Conservation (phyloP, 2,329 filamentous ascomycete species). For the Furcasterigmium furcatum region DNA sequence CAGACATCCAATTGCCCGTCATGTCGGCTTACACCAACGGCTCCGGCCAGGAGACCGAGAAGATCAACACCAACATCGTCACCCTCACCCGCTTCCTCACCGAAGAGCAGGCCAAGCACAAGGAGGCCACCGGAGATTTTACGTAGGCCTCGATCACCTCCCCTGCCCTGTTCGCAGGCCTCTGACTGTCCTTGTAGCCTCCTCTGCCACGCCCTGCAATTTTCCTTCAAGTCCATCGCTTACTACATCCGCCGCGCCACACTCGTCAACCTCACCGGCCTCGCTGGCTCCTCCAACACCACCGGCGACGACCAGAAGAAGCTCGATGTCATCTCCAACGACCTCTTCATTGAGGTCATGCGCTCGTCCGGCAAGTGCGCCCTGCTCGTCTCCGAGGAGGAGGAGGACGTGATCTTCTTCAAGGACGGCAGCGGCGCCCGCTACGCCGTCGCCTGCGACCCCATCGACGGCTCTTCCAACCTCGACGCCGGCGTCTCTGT, state of each 20-base stretch:
- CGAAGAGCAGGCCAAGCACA: conserved; percentile 90
- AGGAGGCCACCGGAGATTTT: conserved; percentile 96
- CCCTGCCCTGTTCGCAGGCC: not conserved
- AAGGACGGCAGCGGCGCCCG: conserved; percentile 70
- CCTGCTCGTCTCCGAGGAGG: conserved; percentile 94
- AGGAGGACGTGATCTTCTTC: conserved; percentile 90
- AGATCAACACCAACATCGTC: conserved; percentile 93
- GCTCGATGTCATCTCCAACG: conserved; percentile 97
- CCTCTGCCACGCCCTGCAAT: conserved; percentile 95
- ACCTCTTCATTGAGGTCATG: conserved; percentile 96
- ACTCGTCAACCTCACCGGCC: conserved; percentile 90
- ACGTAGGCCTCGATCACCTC: conserved; percentile 60
- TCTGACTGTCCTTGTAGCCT: conserved; percentile 52
- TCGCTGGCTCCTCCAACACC: conserved; percentile 90
- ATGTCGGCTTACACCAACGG: conserved; percentile 25
- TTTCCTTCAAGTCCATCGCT: conserved; percentile 99
- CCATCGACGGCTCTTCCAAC: conserved; percentile 97
- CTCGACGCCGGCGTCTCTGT: conserved; percentile 96
- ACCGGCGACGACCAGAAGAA: conserved; percentile 99
- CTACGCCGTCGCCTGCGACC: conserved; percentile 95
- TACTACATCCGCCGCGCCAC: conserved; percentile 98
- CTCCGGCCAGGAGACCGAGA: conserved; percentile 59
- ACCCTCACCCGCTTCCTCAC: conserved; percentile 94
- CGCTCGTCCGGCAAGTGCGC: conserved; percentile 85
- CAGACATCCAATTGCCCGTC: not conserved